A percentile compares a stretch with the other conserved stretches of the same genome.
Conservation (phyloP, 495 filamentous ascomycete species). For the Glutinoglossum americanum region DNA sequence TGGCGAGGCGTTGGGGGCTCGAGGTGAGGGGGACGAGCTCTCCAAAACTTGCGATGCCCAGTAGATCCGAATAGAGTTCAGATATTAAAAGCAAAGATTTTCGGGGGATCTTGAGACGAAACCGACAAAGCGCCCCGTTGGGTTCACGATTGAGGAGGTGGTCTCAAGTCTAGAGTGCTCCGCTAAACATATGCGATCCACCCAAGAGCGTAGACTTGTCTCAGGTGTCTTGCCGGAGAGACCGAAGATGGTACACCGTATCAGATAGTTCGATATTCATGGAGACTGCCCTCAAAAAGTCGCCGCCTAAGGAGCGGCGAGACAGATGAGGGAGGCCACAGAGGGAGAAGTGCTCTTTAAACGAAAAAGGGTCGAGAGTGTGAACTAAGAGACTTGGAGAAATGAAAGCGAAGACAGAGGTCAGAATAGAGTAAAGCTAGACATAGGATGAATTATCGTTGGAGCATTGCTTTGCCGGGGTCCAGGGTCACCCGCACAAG, state of each 20-base stretch:
- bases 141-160: background rate
- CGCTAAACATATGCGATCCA: background rate
- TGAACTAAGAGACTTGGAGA: background rate
- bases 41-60: background rate
- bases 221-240: background rate
- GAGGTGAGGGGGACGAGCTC: background rate
- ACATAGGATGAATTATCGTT: background rate
- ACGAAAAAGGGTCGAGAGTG: background rate
- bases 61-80: background rate
- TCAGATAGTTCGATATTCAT: background rate
- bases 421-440: background rate
- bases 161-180: background rate
- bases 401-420: background rate
- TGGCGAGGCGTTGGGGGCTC: background rate
- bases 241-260: background rate
- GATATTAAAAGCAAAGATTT: background rate
- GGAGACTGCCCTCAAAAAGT: background rate
- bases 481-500: background rate
- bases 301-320: background rate
- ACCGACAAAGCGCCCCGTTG: background rate
- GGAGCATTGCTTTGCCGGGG: background rate
- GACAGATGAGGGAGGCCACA: background rate
- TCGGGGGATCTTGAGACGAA: background rate
- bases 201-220: background rate
- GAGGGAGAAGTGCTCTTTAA: background rate